Evolutionary conservation across 352 stramenopile genomes (phyloP).

Genomic region (Lagenidium giganteum): DNA sequence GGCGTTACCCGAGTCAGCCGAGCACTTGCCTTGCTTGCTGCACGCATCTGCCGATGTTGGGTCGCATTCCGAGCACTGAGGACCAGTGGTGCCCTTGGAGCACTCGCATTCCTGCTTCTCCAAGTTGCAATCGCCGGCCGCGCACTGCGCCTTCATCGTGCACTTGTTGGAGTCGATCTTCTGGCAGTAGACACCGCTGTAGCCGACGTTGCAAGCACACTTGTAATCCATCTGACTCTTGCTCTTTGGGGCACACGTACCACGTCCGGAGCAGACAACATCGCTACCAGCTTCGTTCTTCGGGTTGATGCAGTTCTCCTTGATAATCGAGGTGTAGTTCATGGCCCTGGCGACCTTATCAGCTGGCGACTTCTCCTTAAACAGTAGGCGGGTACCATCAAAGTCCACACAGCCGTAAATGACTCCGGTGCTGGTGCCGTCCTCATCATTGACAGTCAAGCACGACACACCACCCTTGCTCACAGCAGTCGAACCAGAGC

Average conservation of each 20-base stretch:
- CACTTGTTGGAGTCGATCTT: constrained; percentile 59
- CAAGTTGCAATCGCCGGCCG: constrained; percentile 55
- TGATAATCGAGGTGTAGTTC: constrained; percentile 47
- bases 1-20: constrained; percentile 23
- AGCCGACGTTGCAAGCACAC: constrained; percentile 58
- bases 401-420: constrained; percentile 68
- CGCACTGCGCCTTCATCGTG: constrained; percentile 47
- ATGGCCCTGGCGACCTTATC: constrained; percentile 34
- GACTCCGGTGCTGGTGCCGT: constrained; percentile 23
- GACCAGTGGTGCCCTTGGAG: constrained; percentile 38
- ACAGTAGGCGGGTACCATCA: constrained; percentile 46
- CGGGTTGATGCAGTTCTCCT: constrained; percentile 43
- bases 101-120: constrained; percentile 51
- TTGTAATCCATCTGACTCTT: constrained; percentile 36
- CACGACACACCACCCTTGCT: constrained; percentile 23
- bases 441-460: constrained; percentile 11
- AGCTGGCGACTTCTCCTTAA: constrained; percentile 34
- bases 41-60: constrained; percentile 34
- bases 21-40: constrained; percentile 40
- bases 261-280: constrained; percentile 52
- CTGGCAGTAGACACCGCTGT: constrained; percentile 64
- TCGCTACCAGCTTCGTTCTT: constrained; percentile 29
- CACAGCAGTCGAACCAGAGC: constrained; percentile 17
- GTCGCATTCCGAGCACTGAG: constrained; percentile 59
- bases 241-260: constrained; percentile 36